Evolutionary conservation across 2,329 filamentous ascomycete species (phyloP).

Genomic region (Daldinia eschscholtzii): DNA sequence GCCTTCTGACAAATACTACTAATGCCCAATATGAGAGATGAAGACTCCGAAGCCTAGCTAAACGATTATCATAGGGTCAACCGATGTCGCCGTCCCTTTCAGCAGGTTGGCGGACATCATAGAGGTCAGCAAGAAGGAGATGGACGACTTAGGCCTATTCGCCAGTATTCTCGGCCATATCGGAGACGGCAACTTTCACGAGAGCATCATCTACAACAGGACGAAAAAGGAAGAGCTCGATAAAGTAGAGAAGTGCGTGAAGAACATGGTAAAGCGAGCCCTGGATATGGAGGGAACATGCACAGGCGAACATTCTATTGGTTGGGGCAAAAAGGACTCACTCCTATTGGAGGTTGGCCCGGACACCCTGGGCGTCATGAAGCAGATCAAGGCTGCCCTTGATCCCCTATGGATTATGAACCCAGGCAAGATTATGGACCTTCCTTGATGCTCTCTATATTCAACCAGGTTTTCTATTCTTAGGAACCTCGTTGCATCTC

Average conservation of each 20-base stretch:
- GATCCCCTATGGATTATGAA: conserved; percentile 93
- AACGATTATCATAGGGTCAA: conserved; percentile 68
- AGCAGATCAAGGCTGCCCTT: conserved; percentile 81
- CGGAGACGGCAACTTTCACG: conserved; percentile 95
- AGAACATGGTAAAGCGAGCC: conserved; percentile 91
- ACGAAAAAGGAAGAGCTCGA: conserved; percentile 75
- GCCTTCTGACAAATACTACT: neutral
- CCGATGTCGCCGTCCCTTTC: conserved; percentile 86
- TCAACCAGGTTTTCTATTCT: neutral
- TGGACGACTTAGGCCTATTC: conserved; percentile 87
- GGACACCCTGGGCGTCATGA: conserved; percentile 87
- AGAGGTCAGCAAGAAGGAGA: conserved; percentile 89
- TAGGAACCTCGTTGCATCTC: neutral
- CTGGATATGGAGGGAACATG: conserved; percentile 95
- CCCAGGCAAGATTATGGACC: conserved; percentile 90
- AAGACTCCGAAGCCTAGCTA: conserved; percentile 1
- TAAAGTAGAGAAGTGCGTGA: conserved; percentile 83
- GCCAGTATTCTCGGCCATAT: conserved; percentile 91
- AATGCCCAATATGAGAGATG: neutral
- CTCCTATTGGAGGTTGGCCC: conserved; percentile 82
- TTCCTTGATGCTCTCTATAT: conserved; percentile 54
- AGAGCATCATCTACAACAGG: conserved; percentile 89
- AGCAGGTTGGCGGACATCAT: conserved; percentile 78
- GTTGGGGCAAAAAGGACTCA: conserved; percentile 86
- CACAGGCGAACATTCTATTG: conserved; percentile 89